Conservation (phyloP, 306 rosid genomes). For the Cicer chorassanicum region DNA sequence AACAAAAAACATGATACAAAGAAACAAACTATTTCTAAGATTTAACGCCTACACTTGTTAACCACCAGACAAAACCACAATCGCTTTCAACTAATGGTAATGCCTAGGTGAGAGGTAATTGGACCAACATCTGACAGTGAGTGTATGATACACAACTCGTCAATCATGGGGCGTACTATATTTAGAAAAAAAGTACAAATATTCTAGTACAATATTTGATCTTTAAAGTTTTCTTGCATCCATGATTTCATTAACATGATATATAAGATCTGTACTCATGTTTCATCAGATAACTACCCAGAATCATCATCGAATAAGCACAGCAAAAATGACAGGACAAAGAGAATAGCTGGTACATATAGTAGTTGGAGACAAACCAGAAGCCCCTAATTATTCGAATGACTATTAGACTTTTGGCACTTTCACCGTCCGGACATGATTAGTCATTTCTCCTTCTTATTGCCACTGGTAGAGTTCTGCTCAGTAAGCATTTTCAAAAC, state of each 20-base stretch:
- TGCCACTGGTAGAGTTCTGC: constrained; percentile 53
- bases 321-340: constrained; percentile 10
- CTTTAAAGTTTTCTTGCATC: constrained; percentile 13
- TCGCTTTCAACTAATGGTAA: not conserved
- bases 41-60: not conserved
- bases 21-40: not conserved
- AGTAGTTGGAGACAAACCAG: constrained; percentile 28
- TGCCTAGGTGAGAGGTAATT: not conserved
- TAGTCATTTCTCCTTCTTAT: constrained; percentile 51
- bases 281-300: constrained; percentile 39
- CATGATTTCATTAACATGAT: constrained; percentile 19
- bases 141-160: not conserved
- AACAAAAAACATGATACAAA: not conserved
- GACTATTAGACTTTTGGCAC: constrained; percentile 21
- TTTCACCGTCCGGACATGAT: constrained; percentile 21
- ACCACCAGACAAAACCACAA: not conserved
- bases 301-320: constrained; percentile 6
- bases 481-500: constrained; percentile 75
- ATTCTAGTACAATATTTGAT: not conserved
- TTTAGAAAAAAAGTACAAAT: not conserved
- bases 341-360: constrained; percentile 22
- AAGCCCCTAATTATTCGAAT: constrained; percentile 39
- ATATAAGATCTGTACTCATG: not conserved
- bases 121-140: not conserved
- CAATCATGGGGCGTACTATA: not conserved